Evolutionary conservation across 2,329 filamentous ascomycete genomes (phyloP).

Genomic region (Ceratocystis huliohia): DNA sequence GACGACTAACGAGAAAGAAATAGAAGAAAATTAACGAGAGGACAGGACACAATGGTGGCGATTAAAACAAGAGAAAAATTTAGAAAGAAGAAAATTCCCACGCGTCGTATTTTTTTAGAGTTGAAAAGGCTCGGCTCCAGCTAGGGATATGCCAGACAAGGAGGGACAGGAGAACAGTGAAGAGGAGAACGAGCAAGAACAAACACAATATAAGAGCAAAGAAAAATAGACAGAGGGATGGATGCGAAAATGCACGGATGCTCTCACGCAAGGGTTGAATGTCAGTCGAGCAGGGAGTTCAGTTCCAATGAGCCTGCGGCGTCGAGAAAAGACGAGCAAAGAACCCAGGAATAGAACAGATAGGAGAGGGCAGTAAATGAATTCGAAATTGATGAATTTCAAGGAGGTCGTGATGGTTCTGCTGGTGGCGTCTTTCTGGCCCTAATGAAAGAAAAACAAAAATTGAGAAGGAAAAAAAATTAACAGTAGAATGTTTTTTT

Average conservation of each 20-base stretch:
- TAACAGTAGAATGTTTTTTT: not conserved
- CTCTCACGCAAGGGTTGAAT: conserved; percentile 18
- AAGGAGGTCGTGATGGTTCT: not conserved
- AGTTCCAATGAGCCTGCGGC: not conserved
- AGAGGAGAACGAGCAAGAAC: conserved; percentile 13
- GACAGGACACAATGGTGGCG: conserved; percentile 12
- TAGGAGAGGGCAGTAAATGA: not conserved
- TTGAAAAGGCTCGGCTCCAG: conserved; percentile 3
- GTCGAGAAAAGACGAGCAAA: not conserved
- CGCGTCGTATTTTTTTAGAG: conserved; percentile 14
- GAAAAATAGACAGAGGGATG: conserved; percentile 8
- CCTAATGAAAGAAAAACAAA: not conserved
- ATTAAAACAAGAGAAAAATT: conserved; percentile 1
- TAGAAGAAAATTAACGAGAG: conserved; percentile 11
- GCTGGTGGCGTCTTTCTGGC: not conserved
- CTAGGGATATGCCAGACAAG: conserved; percentile 11
- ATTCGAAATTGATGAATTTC: not conserved
- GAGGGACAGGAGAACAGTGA: conserved; percentile 10
- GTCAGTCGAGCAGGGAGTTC: conserved; percentile 7
- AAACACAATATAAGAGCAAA: conserved; percentile 14
- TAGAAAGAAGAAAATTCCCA: conserved; percentile 10
- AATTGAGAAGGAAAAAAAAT: not conserved
- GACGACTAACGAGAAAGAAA: conserved; percentile 10
- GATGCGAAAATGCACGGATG: conserved; percentile 19
- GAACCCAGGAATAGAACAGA: not conserved